Base-by-base conservation (phyloP, 148 eudicot genomes). In the Cornus kousa region DNA sequence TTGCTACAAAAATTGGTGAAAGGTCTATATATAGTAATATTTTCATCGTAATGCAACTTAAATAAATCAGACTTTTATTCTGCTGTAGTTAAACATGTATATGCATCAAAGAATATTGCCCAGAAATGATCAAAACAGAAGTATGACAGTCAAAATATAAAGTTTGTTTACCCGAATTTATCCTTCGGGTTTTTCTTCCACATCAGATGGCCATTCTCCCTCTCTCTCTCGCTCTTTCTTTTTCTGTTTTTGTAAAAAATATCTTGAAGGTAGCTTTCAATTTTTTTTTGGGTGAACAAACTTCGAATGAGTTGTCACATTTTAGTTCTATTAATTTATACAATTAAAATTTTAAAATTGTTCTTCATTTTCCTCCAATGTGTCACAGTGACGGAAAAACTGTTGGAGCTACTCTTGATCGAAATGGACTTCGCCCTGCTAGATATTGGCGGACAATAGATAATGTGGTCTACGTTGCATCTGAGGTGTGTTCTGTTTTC, bases 351-450 rank as follows among this genome's bases (percentile, higher is more conserved):
- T 16, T 53, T 53, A 53, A 53, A 53, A 2, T 12, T 53, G 59
- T 12, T 53, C 59, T 43, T 53, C 59, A 53, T 53, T 53, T 53
- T 53, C 59, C 66, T 62, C 7, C 66, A n/a, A 3, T 4, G 24
- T 22, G 22, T 78, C 28, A 68, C 85, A 96, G 99, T 82, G 99
- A 96, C 80, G 99, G 99, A 76, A 96, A 96, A 86, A 96, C 98
- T 76, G 99, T 96, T 75, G 99, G 99, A 83, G 99, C 99, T 86
- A 89, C 93, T 83, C 95, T 96, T 79, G 99, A 96, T 80, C 92
- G 99, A 9, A 96, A 96, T 80, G 99, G 99, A 77, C 91, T 96
- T 84, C 99, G 99, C 37, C 99, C 99, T 83, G 99, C 99, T 71
- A 94, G 99, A 89, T 96, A 96, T 79, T 96, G 99, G 99, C 93